phyloP scores from a whole-genome alignment of 345 rosid species.

The Psidium friedrichsthalianum region DNA sequence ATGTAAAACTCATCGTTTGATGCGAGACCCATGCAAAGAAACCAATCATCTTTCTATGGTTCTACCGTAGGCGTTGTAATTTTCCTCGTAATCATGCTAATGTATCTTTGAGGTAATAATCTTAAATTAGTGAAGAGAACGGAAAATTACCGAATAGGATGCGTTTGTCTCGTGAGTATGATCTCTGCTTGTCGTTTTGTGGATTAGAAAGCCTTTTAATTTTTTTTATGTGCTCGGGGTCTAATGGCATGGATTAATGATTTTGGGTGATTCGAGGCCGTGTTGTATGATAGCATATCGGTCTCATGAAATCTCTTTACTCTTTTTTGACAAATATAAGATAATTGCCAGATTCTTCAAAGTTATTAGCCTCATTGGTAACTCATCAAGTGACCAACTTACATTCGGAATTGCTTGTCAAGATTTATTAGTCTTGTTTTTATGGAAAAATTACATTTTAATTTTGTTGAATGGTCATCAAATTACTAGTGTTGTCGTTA shows the following conservation, averaged over 20 bases:
- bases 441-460: not conserved
- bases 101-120: not conserved
- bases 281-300: too few species aligned
- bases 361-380: too few species aligned
- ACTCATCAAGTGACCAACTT: not conserved
- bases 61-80: not conserved
- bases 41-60: not conserved
- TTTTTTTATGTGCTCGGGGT: too few species aligned
- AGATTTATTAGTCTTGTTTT: too few species aligned
- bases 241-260: too few species aligned
- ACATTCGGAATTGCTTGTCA: not conserved
- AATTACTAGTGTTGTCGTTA: not conserved
- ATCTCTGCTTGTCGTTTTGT: too few species aligned
- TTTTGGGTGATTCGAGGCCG: too few species aligned
- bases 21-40: not conserved
- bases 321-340: not conserved
- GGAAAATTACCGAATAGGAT: too few species aligned
- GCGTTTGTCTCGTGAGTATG: too few species aligned
- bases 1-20: not conserved
- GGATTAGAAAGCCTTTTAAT: too few species aligned
- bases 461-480: not conserved
- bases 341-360: too few species aligned
- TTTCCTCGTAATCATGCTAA: not conserved
- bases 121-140: not conserved
- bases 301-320: too few species aligned